Base-by-base conservation (phyloP, 2,329 filamentous ascomycete genomes). In the Aureobasidium mangrovei region DNA sequence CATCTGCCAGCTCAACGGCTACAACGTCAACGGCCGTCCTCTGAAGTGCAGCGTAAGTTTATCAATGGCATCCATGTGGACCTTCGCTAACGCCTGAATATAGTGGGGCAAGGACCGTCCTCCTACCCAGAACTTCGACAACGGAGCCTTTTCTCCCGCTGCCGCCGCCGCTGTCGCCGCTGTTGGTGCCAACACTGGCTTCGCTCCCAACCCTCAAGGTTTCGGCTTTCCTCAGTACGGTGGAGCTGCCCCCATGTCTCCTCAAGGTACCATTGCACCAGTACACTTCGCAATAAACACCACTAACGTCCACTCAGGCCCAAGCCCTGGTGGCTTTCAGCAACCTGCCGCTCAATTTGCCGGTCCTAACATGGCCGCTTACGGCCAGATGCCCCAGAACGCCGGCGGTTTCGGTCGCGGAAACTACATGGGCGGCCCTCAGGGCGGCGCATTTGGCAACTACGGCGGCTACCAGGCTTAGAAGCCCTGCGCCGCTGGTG, bases 31-130 rank as follows among this genome's bases (percentile, higher is more conserved):
- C 65, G 93, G 93, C 51, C 85, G 93, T 61, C 93, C 93, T 52
- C 74, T 98, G 63, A 98, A 98, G 80, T 98, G 93, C 80, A 97
- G 91, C 72, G 91, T 97, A 86, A 76, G 91, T 85, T n/a, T 39
- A 24, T 47, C 47, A 60, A 53, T 54, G 56, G 56, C 42, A 53
- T 42, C 57, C 57, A 54, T 57, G 56, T 61, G 61, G 58, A 55
- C 57, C 54, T 29, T 48, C 27, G 49, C 57, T 58, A 54, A 60
- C 58, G 65, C 57, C 61, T 61, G 47, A 58, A 61, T 63, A 38
- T 67, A 97, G 91, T 98, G 93, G 93, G 93, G 93, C 69, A 98
- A 98, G 76, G 93, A 98, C 73, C 95, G 95, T 74, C 90, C 91
- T 52, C 89, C 93, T 29, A 90, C 83, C 64, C 81, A 84, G 62